Evolutionary conservation across 257 asterid species (phyloP), one percentile per base, ranked within the genome.

Genomic region (Petunia axillaris): DNA sequence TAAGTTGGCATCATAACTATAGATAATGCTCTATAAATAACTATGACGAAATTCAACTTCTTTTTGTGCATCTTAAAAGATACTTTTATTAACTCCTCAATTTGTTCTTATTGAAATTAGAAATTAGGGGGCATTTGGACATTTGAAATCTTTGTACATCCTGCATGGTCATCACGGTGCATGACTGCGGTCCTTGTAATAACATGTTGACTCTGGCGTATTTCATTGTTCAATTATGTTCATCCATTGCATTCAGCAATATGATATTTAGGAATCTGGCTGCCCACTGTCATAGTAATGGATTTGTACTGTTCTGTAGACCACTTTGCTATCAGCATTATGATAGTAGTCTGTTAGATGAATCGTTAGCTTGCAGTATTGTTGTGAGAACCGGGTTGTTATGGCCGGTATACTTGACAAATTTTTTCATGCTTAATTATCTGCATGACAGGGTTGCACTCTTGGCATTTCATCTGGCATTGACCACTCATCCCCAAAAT

Each of bases 381-480:
- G 14, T 48, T 50, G 35, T 35, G 35, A 71, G 77, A 35, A 71
- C 46, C 50, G 46, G 11, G 40, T 65, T 50, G 46, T 73, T 73
- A 6, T 4, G 4, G 25, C 46, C 36, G 43, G 41, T 57, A 35
- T 50, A 50, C 15, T 35, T 71, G 46, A 73, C 46, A 50, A 73
- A 50, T 5, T 1, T 50, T 73, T 73, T 40, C 46, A 25, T 73
- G 48, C 44, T 43, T 39, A 8, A 43, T 68, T 38, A 43, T 44
- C 55, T 11, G 62, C 36, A 73, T 80, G 81, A 83, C 91, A 96
- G 99, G 99, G 89, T 87, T 85, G 92, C 98, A 8, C 85, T 96
- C 59, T 84, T 94, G 89, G 91, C 91, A 1, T 90, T 94, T 82
- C 98, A 96, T 84, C 75, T 84, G 79, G 91, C 95, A 80, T 84